Evolutionary conservation across 2,329 filamentous ascomycete species (phyloP).

Genomic region (Colletotrichum chlorophyti): DNA sequence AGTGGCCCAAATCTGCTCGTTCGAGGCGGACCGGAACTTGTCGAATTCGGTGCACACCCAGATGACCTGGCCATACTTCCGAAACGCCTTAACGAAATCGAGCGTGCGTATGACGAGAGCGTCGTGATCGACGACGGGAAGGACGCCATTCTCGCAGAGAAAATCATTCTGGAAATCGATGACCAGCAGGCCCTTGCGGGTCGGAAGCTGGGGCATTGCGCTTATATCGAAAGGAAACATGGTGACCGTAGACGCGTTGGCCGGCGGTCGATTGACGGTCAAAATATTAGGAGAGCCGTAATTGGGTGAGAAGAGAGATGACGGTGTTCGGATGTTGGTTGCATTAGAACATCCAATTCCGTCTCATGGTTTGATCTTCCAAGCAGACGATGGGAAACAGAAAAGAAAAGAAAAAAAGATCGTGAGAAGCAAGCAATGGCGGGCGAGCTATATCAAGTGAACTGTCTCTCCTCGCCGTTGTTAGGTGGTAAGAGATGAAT

Average conservation of each 20-base stretch:
- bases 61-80: slow-evolving; percentile 74
- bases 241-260: slow-evolving; percentile 16
- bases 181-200: slow-evolving; percentile 76
- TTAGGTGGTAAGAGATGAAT: too few species aligned
- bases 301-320: too few species aligned
- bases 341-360: too few species aligned
- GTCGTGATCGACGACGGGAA: slow-evolving; percentile 69
- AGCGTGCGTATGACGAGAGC: slow-evolving; percentile 73
- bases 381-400: too few species aligned
- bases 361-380: too few species aligned
- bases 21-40: slow-evolving; percentile 62
- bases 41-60: slow-evolving; percentile 85
- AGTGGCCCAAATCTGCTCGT: slow-evolving; percentile 55
- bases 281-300: too few species aligned
- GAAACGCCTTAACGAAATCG: slow-evolving; percentile 74
- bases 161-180: slow-evolving; percentile 95
- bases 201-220: slow-evolving; percentile 61
- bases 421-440: too few species aligned
- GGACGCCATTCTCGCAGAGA: slow-evolving; percentile 68
- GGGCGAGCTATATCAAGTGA: too few species aligned
- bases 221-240: slow-evolving; percentile 66
- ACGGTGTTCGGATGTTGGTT: too few species aligned
- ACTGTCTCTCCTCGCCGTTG: too few species aligned
- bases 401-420: too few species aligned
- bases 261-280: too few species aligned